Evolutionary conservation across 1,284 basidiomycete genomes (phyloP), one percentile per base, ranked within the genome.

Genomic region (Papiliotrema nemorosa): DNA sequence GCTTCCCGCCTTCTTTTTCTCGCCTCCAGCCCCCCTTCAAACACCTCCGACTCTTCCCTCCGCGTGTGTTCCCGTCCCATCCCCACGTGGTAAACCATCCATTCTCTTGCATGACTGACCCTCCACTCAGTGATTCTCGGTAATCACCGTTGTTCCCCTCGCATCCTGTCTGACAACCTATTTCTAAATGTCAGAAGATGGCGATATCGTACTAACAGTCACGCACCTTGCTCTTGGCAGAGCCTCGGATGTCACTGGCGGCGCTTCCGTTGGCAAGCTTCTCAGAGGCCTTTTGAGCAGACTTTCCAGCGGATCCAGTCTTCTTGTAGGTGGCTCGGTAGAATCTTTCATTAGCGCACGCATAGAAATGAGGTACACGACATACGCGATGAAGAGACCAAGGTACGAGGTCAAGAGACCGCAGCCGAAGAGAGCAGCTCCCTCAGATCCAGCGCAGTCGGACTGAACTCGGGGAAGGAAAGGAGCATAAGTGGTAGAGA

Each of bases 371-470:
- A 10, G 36, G 7, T 13, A 10, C 7, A 21, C 36, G 36, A 22
- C 12, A 43, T 9, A 74, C 69, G 72, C 71, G 79, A 94, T 89
- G 80, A 94, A 93, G 53, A 96, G 81, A 64, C 84, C 81, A 49
- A 96, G 83, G 76, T 97, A 98, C 69, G 83, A 87, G 39, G 88
- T 88, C 60, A 98, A 80, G 52, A 98, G 81, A 16, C 73, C 82
- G 71, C 92, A 93, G 47, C 94, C 96, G 49, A 94, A 88, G 56
- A 90, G 57, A 2, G 94, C 96, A 50, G 94, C 89, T 20, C 78
- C 76, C 76, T 96, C 90, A 33, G 86, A 85, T 45, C 94, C 96
- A 38, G 91, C 84, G 70, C 96, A 99, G 67, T 86, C 83, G 35
- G 83, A 87, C n/a, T n/a, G n/a, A 31, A 85, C 62, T 61, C 80